Base-by-base conservation (phyloP, 2,329 filamentous ascomycete species). In the Penicillium sp. region DNA sequence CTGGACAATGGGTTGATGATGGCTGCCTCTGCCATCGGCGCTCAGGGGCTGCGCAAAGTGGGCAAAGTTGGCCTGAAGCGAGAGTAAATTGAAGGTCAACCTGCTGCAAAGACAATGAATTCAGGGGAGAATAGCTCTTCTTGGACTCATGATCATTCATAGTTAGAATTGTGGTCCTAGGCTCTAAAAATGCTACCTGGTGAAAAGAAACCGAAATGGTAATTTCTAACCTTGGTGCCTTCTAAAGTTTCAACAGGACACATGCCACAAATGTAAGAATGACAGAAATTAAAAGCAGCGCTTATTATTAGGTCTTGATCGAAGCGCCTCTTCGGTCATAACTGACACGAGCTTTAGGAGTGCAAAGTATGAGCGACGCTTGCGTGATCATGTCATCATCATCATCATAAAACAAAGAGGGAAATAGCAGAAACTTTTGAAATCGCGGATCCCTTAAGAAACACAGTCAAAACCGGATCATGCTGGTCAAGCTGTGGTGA, bases 51-150 rank as follows among this genome's bases (percentile, higher is more conserved):
- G 35, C 74, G 78, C 53, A 80, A 77, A 52, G 76, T 78, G 5
- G 83, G 83, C 1, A 80, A 76, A 35, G 78, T 85, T 33, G 84
- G 83, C 0, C 73, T 82, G 65, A 84, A 84, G 65, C 72, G 57
- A 40, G 70, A 72, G n/a, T 70, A 58, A 53, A 28, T 25, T 4
- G 22, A 35, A 38, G 28, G 4, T 35, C 14, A 51, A 13, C 25
- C 22, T 2, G 10, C 5, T 19, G 4, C 6, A 4, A 51, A n/a
- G 2, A 19, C 1, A 11, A 33, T 6, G 4, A 22, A 35, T 14
- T 28, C 1, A 4, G 1, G 28, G 11, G 2, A 28, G 55, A 6
- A 2, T 11, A 40, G 16, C 42, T 35, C 2, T 48, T 28, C 2
- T 22, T 13, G 3, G 3, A 22, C 6, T 48, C 25, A 30, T 10